These are phyloP conservation scores for Corynespora cassiicola DNA, from an alignment of 2,329 filamentous ascomycete genomes.

Conservation along the genomic window DNA sequence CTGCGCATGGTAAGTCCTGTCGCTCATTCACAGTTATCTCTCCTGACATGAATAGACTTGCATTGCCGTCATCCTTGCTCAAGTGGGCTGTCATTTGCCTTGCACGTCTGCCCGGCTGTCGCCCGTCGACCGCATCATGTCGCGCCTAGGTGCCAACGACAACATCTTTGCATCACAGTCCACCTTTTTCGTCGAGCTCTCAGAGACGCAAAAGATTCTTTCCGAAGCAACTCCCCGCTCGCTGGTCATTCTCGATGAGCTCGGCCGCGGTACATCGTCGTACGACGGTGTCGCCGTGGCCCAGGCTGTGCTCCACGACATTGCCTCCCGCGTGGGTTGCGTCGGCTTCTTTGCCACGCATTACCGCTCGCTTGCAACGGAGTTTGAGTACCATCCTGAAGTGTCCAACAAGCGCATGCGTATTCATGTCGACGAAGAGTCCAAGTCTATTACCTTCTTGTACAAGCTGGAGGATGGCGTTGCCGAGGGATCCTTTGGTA, in stretches of 20 bases:
- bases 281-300: conserved; percentile 98
- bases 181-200: conserved; percentile 97
- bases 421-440: conserved; percentile 86
- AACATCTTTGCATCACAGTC: conserved; percentile 98
- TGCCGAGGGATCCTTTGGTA: conserved; percentile 95
- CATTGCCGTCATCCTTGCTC: conserved; percentile 94
- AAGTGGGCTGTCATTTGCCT: conserved; percentile 92
- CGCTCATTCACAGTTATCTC: conserved; percentile 2
- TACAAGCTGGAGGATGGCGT: conserved; percentile 94
- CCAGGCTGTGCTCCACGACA: conserved; percentile 94
- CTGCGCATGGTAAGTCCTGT: conserved; percentile 81
- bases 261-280: conserved; percentile 91
- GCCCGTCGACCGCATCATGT: conserved; percentile 97
- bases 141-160: conserved; percentile 93
- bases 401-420: conserved; percentile 88
- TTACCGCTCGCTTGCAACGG: conserved; percentile 90
- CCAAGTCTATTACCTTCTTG: conserved; percentile 90
- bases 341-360: conserved; percentile 97
- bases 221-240: conserved; percentile 92
- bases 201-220: conserved; percentile 97
- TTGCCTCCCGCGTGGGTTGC: conserved; percentile 91
- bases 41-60: conserved; percentile 68
- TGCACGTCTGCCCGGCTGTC: conserved; percentile 83
- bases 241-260: conserved; percentile 94
- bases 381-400: conserved; percentile 90